Conservation (phyloP, 2,329 filamentous ascomycete genomes). For the Thelonectria rubi region DNA sequence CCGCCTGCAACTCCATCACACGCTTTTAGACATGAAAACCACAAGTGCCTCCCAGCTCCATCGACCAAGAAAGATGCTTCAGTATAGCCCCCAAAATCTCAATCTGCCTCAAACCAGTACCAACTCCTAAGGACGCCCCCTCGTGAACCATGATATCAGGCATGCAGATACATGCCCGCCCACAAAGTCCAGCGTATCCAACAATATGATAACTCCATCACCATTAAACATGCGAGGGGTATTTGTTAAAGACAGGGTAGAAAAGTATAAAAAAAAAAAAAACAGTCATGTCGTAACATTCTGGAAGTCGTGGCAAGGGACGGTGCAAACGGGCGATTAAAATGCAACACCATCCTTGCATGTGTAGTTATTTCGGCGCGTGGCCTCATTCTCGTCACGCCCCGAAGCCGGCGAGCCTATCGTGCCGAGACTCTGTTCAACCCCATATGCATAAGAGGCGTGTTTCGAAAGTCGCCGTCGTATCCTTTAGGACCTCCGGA, state of each 20-base stretch:
- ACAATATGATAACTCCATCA: slow-evolving; percentile 7
- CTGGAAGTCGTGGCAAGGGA: neutral
- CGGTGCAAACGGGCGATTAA: neutral
- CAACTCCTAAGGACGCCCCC: slow-evolving; percentile 38
- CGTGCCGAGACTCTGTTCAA: neutral
- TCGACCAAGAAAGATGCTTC: slow-evolving; percentile 4
- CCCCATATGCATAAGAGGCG: neutral
- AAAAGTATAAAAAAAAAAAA: slow-evolving; percentile 18
- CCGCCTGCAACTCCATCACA: slow-evolving; percentile 24
- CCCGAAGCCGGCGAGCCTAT: neutral
- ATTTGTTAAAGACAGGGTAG: slow-evolving; percentile 31
- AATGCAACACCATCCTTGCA: neutral
- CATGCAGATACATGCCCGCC: slow-evolving; percentile 23
- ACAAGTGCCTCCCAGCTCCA: slow-evolving; percentile 8
- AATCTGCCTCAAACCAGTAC: slow-evolving; percentile 9
- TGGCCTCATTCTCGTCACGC: neutral
- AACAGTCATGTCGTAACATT: slow-evolving; percentile 19
- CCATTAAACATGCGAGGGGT: slow-evolving; percentile 36
- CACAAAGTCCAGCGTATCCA: slow-evolving; percentile 15
- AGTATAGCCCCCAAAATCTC: slow-evolving; percentile 6
- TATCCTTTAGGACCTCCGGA: slow-evolving; percentile 54
- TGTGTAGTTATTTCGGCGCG: neutral
- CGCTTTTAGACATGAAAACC: slow-evolving; percentile 2
- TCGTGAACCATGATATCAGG: slow-evolving; percentile 27
- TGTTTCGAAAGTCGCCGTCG: neutral